phyloP scores from a whole-genome alignment of 306 rosid genomes.

The Prinsepia uniflora region DNA sequence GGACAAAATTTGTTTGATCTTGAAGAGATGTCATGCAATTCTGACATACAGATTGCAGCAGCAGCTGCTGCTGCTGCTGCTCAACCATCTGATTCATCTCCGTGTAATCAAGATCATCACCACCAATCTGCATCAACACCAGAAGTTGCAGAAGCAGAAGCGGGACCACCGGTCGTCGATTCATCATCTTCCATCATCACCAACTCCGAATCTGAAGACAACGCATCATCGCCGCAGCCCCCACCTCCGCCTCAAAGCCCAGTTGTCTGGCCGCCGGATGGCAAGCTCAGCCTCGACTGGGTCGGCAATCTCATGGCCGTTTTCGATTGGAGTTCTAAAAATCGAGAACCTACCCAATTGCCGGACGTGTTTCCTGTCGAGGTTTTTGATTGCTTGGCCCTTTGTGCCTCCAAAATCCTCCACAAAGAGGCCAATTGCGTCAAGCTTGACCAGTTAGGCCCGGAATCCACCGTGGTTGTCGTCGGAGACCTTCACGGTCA shows the following conservation, averaged over 20 bases:
- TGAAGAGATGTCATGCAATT: background rate
- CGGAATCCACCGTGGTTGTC: conserved; percentile 33
- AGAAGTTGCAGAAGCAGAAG: background rate
- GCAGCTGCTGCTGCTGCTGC: background rate
- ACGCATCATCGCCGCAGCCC: conserved; percentile 26
- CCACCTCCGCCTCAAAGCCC: conserved; percentile 38
- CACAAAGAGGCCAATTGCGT: conserved; percentile 83
- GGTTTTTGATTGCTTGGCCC: conserved; percentile 60
- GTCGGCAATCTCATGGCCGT: conserved; percentile 41
- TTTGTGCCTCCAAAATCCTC: conserved; percentile 68
- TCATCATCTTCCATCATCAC: background rate
- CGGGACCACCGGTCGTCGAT: background rate
- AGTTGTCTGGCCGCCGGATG: conserved; percentile 60
- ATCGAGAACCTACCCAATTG: conserved; percentile 48
- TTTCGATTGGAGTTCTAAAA: conserved; percentile 73
- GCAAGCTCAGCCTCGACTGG: conserved; percentile 51
- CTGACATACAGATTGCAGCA: background rate
- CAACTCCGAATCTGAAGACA: conserved; percentile 5
- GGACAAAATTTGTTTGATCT: background rate
- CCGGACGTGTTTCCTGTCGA: conserved; percentile 57
- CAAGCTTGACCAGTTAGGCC: conserved; percentile 35
- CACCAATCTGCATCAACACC: background rate
- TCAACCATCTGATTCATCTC: background rate
- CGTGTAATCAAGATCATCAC: background rate
- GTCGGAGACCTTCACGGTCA: conserved; percentile 90